Percentiles rank a stretch among this genome's conserved stretches.
These are phyloP conservation scores for Podospora didyma DNA, from an alignment of 495 filamentous ascomycete species.

Conservation along the genomic window DNA sequence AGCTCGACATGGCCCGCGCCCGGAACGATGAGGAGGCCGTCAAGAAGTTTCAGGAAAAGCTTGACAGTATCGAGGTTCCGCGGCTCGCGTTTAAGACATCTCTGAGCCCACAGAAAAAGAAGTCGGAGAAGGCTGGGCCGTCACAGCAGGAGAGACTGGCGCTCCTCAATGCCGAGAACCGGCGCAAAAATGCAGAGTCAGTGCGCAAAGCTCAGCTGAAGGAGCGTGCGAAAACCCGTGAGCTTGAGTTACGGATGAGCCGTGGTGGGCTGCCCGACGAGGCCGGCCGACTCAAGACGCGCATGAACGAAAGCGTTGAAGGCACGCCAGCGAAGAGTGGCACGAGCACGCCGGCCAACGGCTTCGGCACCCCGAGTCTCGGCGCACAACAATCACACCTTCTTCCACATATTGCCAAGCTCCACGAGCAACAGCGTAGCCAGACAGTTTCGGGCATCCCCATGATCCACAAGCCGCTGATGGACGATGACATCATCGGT, in stretches of 20 bases:
- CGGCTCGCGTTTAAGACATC: constrained; percentile 66
- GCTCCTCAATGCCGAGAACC: constrained; percentile 71
- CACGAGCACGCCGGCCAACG: constrained; percentile 43
- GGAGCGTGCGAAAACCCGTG: constrained; percentile 64
- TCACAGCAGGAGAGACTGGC: constrained; percentile 72
- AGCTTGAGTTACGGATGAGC: constrained; percentile 48
- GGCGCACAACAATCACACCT: constrained; percentile 3
- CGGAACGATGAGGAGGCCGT: constrained; percentile 58
- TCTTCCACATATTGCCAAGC: constrained; percentile 45
- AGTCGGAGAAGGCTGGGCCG: constrained; percentile 36
- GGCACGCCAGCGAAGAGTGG: constrained; percentile 22
- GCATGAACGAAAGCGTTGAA: constrained; percentile 35
- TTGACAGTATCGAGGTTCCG: constrained; percentile 63
- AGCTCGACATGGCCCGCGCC: constrained; percentile 60
- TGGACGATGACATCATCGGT: constrained; percentile 82
- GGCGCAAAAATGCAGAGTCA: constrained; percentile 71
- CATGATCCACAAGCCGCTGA: constrained; percentile 65
- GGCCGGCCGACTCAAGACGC: constrained; percentile 59
- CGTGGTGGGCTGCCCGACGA: constrained; percentile 45
- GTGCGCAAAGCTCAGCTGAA: constrained; percentile 80
- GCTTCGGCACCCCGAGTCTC: constrained; percentile 36
- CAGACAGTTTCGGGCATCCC: constrained; percentile 56
- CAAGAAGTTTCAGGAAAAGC: constrained; percentile 58
- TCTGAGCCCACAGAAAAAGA: constrained; percentile 42
- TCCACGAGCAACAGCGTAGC: constrained; percentile 53